Percentiles rank a stretch among this genome's conserved stretches.
Evolutionary conservation across 192 early-diverging fungal species (phyloP).

Genomic region (Backusella sp.): DNA sequence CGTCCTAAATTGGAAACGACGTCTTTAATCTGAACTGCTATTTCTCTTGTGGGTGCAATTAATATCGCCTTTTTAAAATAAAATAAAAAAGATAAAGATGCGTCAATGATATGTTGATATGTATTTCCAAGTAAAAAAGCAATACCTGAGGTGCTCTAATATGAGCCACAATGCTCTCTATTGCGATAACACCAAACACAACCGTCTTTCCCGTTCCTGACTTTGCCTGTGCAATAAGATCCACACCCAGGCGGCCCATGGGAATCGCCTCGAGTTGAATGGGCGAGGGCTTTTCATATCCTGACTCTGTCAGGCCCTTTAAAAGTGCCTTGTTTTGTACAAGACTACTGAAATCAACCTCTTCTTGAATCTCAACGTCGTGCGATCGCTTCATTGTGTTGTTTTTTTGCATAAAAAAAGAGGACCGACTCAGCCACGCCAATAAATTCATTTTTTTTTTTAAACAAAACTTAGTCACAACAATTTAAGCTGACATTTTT

Average conservation of each 20-base stretch:
- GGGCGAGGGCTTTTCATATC: conserved; percentile 59
- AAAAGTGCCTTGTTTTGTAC: conserved; percentile 42
- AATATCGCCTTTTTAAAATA: conserved; percentile 39
- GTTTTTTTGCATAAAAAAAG: conserved; percentile 20
- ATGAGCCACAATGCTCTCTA: conserved; percentile 44
- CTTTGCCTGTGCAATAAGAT: conserved; percentile 86
- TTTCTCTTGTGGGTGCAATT: conserved; percentile 61
- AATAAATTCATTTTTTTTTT: conserved; percentile 24
- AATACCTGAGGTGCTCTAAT: conserved; percentile 25
- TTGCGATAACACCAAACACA: conserved; percentile 64
- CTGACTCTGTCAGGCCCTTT: conserved; percentile 41
- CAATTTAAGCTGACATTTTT: background rate
- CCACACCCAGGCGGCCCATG: conserved; percentile 51
- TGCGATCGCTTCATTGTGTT: conserved; percentile 34
- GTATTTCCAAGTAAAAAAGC: too few relatives aligned
- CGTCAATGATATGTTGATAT: background rate
- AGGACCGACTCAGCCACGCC: conserved; percentile 18
- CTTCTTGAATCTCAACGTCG: conserved; percentile 56
- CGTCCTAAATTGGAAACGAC: conserved; percentile 46
- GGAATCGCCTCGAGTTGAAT: conserved; percentile 68
- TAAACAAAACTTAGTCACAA: too few relatives aligned
- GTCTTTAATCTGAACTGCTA: conserved; percentile 59
- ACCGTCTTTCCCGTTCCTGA: conserved; percentile 81
- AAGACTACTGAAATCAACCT: conserved; percentile 50
- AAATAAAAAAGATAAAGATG: background rate